Base-by-base conservation (phyloP, 106 monocot genomes). In the Vanilla planifolia region DNA sequence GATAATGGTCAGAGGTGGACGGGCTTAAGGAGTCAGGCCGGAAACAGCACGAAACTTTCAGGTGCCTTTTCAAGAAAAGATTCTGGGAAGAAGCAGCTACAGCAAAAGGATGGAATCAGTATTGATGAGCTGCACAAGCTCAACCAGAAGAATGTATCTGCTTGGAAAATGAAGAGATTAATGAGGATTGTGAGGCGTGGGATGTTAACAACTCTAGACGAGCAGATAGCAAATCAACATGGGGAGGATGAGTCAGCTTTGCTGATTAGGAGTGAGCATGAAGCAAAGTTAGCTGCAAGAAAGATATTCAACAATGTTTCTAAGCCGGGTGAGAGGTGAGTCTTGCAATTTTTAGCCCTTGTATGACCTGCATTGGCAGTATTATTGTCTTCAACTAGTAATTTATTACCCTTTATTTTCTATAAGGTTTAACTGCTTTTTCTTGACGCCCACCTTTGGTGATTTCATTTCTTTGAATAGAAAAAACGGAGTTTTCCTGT, bases 151-250 rank as follows among this genome's bases (percentile, higher is more conserved):
- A 93, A 89, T 46, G 63, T 93, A 14, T 89, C 89, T 0, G 89
- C 89, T 5, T 93, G 93, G 93, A 93, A 72, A 30, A 93, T 93
- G 93, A 93, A 89, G 66, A 70, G 80, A 44, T 47, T 93, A 45
- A 85, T 85, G 77, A 89, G 73, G 36, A 78, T 93, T 3, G 82
- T 89, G 0, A 68, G 85, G 64, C 59, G 78, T 14, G 80, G 93
- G 62, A 53, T 74, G 2, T 62, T 93, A 41, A 71, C 74, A 13
- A 93, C 89, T 0, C 71, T 89, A 23, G 79, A 89, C 23, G 85
- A 89, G 63, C 70, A 70, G 21, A 60, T 82, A 30, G 19, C 43
- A 5, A 64, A 72, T 43, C 75, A 33, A 10, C 21, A 35, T 7
- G 69, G 46, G 2, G 74, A 71, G 62, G 82, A 89, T 43, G 93